These are phyloP conservation scores for Aspergillus flavus DNA, from an alignment of 2,329 filamentous ascomycete species.

Conservation along the genomic window DNA sequence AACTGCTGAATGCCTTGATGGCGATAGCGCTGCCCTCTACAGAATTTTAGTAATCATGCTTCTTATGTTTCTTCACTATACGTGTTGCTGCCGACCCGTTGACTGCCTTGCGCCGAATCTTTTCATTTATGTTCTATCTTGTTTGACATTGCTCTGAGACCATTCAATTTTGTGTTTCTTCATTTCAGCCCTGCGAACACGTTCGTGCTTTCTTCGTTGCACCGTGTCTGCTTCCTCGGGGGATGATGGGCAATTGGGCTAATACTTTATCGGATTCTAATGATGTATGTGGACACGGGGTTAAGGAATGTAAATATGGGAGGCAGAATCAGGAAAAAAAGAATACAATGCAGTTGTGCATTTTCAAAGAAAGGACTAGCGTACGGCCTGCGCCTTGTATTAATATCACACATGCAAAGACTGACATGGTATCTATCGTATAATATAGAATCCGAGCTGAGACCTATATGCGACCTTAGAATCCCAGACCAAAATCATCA, in stretches of 20 bases:
- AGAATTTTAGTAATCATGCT: slow-evolving; percentile 14
- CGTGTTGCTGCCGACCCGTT: slow-evolving; percentile 4
- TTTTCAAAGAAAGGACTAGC: neutral
- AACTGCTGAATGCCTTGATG: slow-evolving; percentile 35
- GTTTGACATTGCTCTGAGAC: neutral
- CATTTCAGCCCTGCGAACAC: slow-evolving; percentile 15
- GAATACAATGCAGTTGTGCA: neutral
- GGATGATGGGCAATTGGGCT: slow-evolving; percentile 27
- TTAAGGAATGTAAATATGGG: slow-evolving; percentile 39
- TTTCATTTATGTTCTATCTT: slow-evolving; percentile 1
- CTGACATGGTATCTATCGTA: neutral
- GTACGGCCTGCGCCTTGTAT: neutral
- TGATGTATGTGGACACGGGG: slow-evolving; percentile 36
- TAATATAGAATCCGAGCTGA: neutral
- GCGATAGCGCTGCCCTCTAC: slow-evolving; percentile 23
- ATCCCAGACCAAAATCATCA: neutral
- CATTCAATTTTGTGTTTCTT: slow-evolving; percentile 12
- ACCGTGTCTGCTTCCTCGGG: slow-evolving; percentile 21
- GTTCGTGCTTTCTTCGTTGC: slow-evolving; percentile 14
- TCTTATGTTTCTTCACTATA: slow-evolving; percentile 12
- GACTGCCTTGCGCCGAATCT: slow-evolving; percentile 8
- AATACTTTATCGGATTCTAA: slow-evolving; percentile 36
- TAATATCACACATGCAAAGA: neutral
- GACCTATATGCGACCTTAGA: neutral
- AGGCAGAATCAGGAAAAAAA: slow-evolving; percentile 23